Conservation (phyloP, 768 basidiomycete species). For the Suillus luteus region DNA sequence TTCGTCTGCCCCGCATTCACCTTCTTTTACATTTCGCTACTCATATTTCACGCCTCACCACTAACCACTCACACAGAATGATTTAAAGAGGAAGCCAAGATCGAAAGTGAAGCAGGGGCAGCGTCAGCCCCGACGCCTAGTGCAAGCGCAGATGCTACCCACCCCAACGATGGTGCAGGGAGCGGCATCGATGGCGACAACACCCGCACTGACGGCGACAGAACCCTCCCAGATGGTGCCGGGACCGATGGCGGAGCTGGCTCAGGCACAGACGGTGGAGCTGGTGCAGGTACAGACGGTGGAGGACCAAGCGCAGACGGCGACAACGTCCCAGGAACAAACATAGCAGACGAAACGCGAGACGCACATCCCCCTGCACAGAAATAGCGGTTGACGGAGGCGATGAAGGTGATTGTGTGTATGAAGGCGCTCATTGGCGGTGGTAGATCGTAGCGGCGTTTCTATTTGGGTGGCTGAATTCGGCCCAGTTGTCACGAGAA, state of each 20-base stretch:
- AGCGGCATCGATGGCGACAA: neutral
- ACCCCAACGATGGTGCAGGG: slow-evolving; percentile 32
- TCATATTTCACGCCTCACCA: neutral
- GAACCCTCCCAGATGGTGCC: neutral
- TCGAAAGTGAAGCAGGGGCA: slow-evolving; percentile 34
- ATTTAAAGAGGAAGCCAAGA: slow-evolving; percentile 58
- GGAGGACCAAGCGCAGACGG: neutral
- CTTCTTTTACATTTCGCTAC: neutral
- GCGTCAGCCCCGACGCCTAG: slow-evolving; percentile 31
- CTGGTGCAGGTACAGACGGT: neutral
- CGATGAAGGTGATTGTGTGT: slow-evolving; percentile 74
- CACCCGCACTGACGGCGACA: neutral
- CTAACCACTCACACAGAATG: slow-evolving; percentile 36
- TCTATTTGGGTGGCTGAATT: slow-evolving; percentile 83
- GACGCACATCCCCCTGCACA: slow-evolving; percentile 66
- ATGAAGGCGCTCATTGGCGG: neutral
- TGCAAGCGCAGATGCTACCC: slow-evolving; percentile 20
- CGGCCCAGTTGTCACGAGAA: slow-evolving; percentile 85
- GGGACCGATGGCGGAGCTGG: neutral
- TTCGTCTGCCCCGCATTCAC: neutral
- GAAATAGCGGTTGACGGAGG: slow-evolving; percentile 78
- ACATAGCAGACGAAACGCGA: slow-evolving; percentile 35
- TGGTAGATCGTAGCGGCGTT: slow-evolving; percentile 74
- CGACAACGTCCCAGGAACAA: slow-evolving; percentile 21
- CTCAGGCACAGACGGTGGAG: neutral